phyloP scores from a whole-genome alignment of 2,329 filamentous ascomycete species.

The Neonectria sp. region DNA sequence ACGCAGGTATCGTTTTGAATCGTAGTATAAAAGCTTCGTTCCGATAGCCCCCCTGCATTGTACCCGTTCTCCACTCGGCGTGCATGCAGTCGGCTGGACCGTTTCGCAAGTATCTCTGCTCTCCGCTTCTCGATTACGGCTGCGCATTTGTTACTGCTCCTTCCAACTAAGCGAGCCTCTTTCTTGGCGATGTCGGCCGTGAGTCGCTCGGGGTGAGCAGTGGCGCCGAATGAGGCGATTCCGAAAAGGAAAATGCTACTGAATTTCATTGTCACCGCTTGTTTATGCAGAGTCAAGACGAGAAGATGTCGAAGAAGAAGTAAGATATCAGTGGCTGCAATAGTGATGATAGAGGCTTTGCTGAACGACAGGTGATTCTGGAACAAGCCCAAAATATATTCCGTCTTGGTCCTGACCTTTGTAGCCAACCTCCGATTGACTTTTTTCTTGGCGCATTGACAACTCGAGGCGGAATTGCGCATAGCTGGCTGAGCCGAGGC shows the following conservation, averaged over 20 bases:
- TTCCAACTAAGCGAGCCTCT: slow-evolving; percentile 23
- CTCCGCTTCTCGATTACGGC: slow-evolving; percentile 30
- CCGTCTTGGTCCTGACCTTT: neutral
- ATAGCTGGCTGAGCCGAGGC: neutral
- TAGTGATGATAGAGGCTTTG: neutral
- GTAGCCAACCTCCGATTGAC: neutral
- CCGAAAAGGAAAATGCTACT: slow-evolving; percentile 11
- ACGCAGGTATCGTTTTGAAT: slow-evolving; percentile 30
- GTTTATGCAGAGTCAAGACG: neutral
- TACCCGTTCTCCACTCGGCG: slow-evolving; percentile 19
- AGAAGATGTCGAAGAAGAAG: neutral
- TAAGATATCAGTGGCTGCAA: too few species aligned
- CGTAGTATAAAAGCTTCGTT: slow-evolving; percentile 11
- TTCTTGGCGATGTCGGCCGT: slow-evolving; percentile 19
- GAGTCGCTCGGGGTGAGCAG: slow-evolving; percentile 22
- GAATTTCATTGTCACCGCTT: slow-evolving; percentile 20
- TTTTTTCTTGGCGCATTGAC: neutral
- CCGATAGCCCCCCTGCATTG: neutral
- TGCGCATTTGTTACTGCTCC: slow-evolving; percentile 30
- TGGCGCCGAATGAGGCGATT: slow-evolving; percentile 11
- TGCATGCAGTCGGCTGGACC: slow-evolving; percentile 20
- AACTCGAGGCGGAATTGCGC: neutral
- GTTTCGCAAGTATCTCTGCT: slow-evolving; percentile 24
- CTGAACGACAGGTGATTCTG: neutral
- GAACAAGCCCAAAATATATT: neutral